Base-by-base conservation (phyloP, 345 rosid genomes). In the Cardiospermum halicacabum region DNA sequence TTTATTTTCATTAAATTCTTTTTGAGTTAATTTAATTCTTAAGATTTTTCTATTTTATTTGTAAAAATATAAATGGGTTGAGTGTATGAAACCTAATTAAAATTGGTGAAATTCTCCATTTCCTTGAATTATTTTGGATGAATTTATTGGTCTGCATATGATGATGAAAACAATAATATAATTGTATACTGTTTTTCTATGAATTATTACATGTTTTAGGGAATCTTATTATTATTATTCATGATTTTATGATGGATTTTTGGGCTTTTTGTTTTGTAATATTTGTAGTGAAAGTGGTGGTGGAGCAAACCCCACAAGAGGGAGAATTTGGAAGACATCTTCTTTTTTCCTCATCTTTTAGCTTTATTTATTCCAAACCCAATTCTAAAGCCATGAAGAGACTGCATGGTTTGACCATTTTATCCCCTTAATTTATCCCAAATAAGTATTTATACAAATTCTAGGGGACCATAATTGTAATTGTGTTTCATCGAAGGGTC, bases 321-420 rank as follows among this genome's bases (percentile, higher is more conserved):
- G 73, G 68, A 61, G 72, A 74, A 81, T 75, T 77, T 74, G 63
- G 79, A 75, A 70, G 75, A 65, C 66, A 67, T 69, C 72, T 69
- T 65, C 54, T 60, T 74, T 69, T 74, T 68, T 40, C 24, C 43
- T 66, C 40, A 32, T 67, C 55, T 42, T 68, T 64, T 47, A 50
- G 37, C 71, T 66, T 84, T 81, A 68, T 53, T 68, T 69, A 79
- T 84, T 84, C 84, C 76, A 75, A 81, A 75, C 79, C 78, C 75
- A 79, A 71, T 60, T 68, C 74, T 60, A 77, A 81, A 79, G 85
- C 71, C 78, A 80, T 53, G 72, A 48, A 53, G 50, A 56, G 61
- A 69, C 47, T 25, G 2, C 36, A 56, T 34, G 30, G 53, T 50
- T 42, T 75, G 67, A 67, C 70, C 57, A 55, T 73, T 73, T 30